Evolutionary conservation across 2,329 filamentous ascomycete species (phyloP).

Genomic region (Ilyonectria robusta): DNA sequence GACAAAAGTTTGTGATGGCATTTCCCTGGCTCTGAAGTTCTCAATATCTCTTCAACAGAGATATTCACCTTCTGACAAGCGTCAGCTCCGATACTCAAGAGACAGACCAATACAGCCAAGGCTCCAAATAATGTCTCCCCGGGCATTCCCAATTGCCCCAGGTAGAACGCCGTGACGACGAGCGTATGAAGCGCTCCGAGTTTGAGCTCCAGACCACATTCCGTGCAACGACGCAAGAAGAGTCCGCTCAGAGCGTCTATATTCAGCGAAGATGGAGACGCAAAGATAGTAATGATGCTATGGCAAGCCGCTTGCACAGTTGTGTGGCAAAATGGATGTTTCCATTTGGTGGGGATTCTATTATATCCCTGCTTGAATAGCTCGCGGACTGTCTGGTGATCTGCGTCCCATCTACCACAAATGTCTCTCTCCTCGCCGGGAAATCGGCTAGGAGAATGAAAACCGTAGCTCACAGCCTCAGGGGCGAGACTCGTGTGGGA

Average conservation of each 20-base stretch:
- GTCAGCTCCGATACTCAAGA: constrained; percentile 7
- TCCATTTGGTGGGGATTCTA: constrained; percentile 26
- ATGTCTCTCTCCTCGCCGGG: constrained; percentile 34
- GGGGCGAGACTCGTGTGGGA: constrained; percentile 24
- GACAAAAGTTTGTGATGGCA: constrained; percentile 16
- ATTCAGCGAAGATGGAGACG: accelerated
- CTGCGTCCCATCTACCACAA: constrained; percentile 32
- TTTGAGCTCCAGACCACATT: constrained; percentile 28
- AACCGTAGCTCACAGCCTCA: background rate
- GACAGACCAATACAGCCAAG: constrained; percentile 20
- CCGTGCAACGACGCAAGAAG: constrained; percentile 23
- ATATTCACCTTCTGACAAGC: background rate
- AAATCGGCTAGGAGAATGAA: constrained; percentile 10
- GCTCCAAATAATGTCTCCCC: constrained; percentile 36
- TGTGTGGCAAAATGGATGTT: constrained; percentile 33
- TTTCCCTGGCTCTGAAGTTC: background rate
- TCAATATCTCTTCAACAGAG: constrained; percentile 24
- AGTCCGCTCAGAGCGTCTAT: constrained; percentile 27
- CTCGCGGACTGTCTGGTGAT: background rate
- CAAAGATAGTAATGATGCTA: background rate
- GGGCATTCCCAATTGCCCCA: constrained; percentile 13
- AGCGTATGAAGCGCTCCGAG: constrained; percentile 23
- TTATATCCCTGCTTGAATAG: constrained; percentile 21
- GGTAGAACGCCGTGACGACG: constrained; percentile 23
- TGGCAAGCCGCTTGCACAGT: constrained; percentile 29